Conservation (phyloP, 148 eudicot genomes). For the Linanthus parryae region DNA sequence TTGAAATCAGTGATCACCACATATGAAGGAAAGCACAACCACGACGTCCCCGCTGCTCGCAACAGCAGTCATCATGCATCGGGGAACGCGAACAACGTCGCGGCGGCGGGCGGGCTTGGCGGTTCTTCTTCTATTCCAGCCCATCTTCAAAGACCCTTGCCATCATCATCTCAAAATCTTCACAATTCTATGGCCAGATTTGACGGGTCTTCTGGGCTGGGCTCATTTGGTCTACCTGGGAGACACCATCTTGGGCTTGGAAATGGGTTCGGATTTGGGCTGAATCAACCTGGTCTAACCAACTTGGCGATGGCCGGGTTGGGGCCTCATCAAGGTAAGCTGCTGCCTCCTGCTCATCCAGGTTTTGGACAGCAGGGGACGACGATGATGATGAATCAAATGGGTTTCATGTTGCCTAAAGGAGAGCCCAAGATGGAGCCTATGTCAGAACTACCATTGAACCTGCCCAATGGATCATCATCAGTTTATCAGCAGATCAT, state of each 20-base stretch:
- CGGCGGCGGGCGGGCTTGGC: conserved; percentile 6
- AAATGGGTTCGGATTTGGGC: conserved; percentile 28
- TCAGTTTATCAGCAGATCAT: conserved; percentile 40
- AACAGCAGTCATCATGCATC: conserved; percentile 35
- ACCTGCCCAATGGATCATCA: conserved; percentile 21
- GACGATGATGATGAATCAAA: conserved; percentile 19
- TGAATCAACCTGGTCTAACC: conserved; percentile 35
- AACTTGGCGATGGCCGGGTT: conserved; percentile 33
- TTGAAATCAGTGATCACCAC: conserved; percentile 62
- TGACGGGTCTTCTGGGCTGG: conserved; percentile 25
- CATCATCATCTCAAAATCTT: conserved; percentile 24
- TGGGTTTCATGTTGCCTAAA: conserved; percentile 35
- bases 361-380: conserved; percentile 21
- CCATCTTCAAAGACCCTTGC: conserved; percentile 33
- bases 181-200: conserved; percentile 29
- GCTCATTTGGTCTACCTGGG: conserved; percentile 25
- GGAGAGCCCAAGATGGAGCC: conserved; percentile 43
- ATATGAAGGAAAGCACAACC: conserved; percentile 72
- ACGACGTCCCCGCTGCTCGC: conserved; percentile 62
- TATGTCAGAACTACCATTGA: conserved; percentile 26
- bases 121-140: conserved; percentile 14
- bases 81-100: conserved; percentile 10
- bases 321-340: conserved; percentile 19
- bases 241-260: conserved; percentile 28
- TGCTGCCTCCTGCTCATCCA: conserved; percentile 17